Percentiles rank a stretch among this genome's conserved stretches.
Conservation (phyloP, 1,139 yeast genomes). For the Hyphopichia wangnamkhiaoensis region DNA sequence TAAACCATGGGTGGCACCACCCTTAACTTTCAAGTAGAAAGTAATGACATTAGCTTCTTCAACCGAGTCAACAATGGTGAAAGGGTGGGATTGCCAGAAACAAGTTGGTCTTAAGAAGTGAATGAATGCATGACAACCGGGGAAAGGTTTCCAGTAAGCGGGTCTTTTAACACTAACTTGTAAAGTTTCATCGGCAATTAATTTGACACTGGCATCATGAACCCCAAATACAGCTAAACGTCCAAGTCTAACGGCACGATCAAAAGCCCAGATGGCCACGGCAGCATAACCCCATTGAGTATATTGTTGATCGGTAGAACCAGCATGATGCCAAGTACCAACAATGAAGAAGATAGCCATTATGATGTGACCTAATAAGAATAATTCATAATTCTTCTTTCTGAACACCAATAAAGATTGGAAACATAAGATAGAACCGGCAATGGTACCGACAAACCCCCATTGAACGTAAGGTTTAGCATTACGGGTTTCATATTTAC, state of each 20-base stretch:
- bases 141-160: slow-evolving; percentile 39
- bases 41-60: slow-evolving; percentile 30
- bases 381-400: slow-evolving; percentile 61
- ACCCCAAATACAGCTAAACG: slow-evolving; percentile 53
- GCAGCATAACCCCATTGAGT: slow-evolving; percentile 52
- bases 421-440: slow-evolving; percentile 40
- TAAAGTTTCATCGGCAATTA: slow-evolving; percentile 48
- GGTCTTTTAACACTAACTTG: slow-evolving; percentile 39
- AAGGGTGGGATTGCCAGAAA: slow-evolving; percentile 63
- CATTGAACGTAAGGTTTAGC: slow-evolving; percentile 43
- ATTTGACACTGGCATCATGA: slow-evolving; percentile 47
- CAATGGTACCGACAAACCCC: slow-evolving; percentile 54
- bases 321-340: slow-evolving; percentile 62
- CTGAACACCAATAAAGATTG: slow-evolving; percentile 57
- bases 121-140: slow-evolving; percentile 41
- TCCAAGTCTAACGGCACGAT: slow-evolving; percentile 52
- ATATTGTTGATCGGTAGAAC: slow-evolving; percentile 41
- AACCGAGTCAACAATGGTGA: slow-evolving; percentile 46
- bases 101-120: slow-evolving; percentile 40
- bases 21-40: slow-evolving; percentile 42
- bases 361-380: slow-evolving; percentile 57
- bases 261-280: slow-evolving; percentile 64
- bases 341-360: slow-evolving; percentile 57
- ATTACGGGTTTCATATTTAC: slow-evolving; percentile 39
- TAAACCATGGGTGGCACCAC: slow-evolving; percentile 46